Conservation (phyloP, 345 rosid genomes). For the Murraya koenigii region DNA sequence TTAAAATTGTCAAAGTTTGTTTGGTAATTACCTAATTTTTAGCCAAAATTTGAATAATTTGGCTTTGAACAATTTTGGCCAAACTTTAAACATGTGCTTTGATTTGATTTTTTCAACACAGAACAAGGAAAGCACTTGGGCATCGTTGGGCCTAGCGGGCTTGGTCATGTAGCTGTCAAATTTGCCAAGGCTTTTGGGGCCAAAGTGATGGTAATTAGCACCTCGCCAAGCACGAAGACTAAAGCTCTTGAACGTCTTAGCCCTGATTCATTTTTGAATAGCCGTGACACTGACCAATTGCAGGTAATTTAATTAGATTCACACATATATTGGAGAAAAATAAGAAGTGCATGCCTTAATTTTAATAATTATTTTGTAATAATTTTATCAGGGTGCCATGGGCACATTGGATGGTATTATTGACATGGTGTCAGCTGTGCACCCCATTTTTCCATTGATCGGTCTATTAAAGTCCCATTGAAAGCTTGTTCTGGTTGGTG, state of each 20-base stretch:
- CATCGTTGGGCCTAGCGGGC: constrained; percentile 7
- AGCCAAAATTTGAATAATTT: too few species aligned
- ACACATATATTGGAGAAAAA: too few species aligned
- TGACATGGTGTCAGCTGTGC: constrained; percentile 15
- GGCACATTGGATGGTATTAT: constrained; percentile 35
- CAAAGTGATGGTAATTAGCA: constrained; percentile 1
- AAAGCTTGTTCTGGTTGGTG: constrained; percentile 41
- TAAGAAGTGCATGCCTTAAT: too few species aligned
- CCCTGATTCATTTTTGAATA: constrained; percentile 1
- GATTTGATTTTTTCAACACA: too few species aligned
- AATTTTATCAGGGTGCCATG: constrained; percentile 23
- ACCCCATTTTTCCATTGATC: constrained; percentile 31
- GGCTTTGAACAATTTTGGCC: too few species aligned
- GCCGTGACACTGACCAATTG: neutral
- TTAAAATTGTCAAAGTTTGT: too few species aligned
- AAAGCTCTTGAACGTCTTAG: neutral
- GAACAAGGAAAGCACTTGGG: constrained; percentile 3
- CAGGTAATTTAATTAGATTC: neutral
- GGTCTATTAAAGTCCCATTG: constrained; percentile 35
- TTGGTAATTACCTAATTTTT: too few species aligned
- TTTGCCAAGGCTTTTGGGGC: constrained; percentile 9
- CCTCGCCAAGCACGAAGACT: neutral
- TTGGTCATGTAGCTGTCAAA: constrained; percentile 5
- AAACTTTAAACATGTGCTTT: too few species aligned
- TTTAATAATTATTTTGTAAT: too few species aligned